Base-by-base conservation (phyloP, 108 stramenopile genomes). In the Asterionellopsis glacialis region DNA sequence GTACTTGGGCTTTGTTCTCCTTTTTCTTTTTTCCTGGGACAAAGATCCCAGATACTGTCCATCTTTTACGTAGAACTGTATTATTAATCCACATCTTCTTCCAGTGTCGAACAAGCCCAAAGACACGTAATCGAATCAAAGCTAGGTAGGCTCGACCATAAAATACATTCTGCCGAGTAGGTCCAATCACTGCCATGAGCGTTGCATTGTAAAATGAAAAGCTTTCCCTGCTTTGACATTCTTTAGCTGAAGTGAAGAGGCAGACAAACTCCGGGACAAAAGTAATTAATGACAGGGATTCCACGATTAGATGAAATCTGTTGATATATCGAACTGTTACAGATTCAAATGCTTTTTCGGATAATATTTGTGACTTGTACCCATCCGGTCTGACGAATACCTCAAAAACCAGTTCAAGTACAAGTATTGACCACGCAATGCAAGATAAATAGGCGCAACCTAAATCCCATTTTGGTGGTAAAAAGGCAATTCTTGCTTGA, bases 41-140 rank as follows among this genome's bases (percentile, higher is more conserved):
- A 47, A 47, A 47, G 45, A 47, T 5, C 16, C 61, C 67, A 6
- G 55, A 5, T 25, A 45, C 51, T 49, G 51, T 52, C 23, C 55
- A 61, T 11, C 57, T 57, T 41, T 15, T 45, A 13, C 54, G 61
- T 22, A 58, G 26, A 28, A 74, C 74, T 0, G 74, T 71, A 26
- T 63, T 67, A 18, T 70, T 72, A 26, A 82, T 55, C 74, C 76
- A 75, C 67, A 73, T 72, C 18, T 77, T 67, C 53, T 65, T 71
- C 88, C 87, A 90, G 53, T 93, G 92, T 21, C 92, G 84, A 22
- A 93, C 79, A 21, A 88, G 58, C 14, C 84, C 86, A 75, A 93
- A 93, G 13, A 93, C 70, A 43, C 92, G 73, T 27, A 93, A 69
- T 11, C 74, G 73, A 45, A 85, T 45, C 19, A 81, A 49, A 22